Percentiles rank a stretch among this genome's conserved stretches.
These are phyloP conservation scores for Lecanicillium sp. DNA, from an alignment of 2,329 filamentous ascomycete genomes.

Conservation along the genomic window DNA sequence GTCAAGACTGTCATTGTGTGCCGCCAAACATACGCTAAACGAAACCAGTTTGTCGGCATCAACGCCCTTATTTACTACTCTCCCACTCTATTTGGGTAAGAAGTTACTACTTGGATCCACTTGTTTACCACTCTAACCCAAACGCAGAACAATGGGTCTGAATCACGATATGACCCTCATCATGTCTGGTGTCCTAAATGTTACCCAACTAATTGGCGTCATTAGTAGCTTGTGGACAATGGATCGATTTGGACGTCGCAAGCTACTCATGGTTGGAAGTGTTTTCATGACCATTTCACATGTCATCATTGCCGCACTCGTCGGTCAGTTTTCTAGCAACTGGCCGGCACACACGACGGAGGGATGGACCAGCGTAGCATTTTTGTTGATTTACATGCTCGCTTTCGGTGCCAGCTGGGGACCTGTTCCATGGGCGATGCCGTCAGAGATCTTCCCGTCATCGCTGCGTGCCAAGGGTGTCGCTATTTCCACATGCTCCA, in stretches of 20 bases:
- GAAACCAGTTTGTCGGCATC: constrained; percentile 17
- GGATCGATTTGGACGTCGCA: constrained; percentile 18
- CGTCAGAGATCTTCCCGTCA: constrained; percentile 54
- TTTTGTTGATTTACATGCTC: constrained; percentile 46
- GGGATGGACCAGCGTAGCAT: constrained; percentile 21
- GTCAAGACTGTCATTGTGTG: not conserved
- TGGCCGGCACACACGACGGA: constrained; percentile 17
- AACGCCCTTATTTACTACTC: constrained; percentile 49
- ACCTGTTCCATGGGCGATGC: constrained; percentile 39
- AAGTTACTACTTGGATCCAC: too few species aligned
- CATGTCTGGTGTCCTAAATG: constrained; percentile 23
- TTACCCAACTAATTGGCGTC: constrained; percentile 26
- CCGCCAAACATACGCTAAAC: not conserved
- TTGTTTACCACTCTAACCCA: too few species aligned
- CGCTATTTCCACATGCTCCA: constrained; percentile 49
- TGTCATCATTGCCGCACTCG: constrained; percentile 18
- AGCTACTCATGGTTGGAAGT: constrained; percentile 17
- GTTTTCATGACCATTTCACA: constrained; percentile 19
- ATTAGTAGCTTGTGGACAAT: constrained; percentile 36
- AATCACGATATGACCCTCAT: constrained; percentile 21
- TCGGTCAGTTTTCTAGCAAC: constrained; percentile 15
- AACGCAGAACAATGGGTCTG: constrained; percentile 38
- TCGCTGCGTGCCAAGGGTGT: constrained; percentile 57
- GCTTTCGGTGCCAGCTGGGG: constrained; percentile 53
- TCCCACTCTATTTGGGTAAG: constrained; percentile 44